Conservation (phyloP, 2,329 filamentous ascomycete species). For the Curvularia spicifera region DNA sequence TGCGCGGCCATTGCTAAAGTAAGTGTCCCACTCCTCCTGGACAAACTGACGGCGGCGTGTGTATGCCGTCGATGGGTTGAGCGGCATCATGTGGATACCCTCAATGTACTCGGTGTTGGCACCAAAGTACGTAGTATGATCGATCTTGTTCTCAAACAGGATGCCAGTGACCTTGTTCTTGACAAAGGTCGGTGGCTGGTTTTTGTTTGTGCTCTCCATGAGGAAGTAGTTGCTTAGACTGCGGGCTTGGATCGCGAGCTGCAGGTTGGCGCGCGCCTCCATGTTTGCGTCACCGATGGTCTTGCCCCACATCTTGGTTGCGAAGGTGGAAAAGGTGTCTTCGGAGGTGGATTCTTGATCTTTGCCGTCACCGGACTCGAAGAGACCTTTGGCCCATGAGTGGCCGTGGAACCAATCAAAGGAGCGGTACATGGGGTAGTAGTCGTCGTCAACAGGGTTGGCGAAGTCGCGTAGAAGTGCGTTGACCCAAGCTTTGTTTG, state of each 20-base stretch:
- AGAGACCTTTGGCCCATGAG: conserved; percentile 88
- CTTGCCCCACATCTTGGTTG: conserved; percentile 91
- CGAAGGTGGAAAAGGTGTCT: conserved; percentile 87
- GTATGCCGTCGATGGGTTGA: conserved; percentile 73
- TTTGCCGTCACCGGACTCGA: conserved; percentile 76
- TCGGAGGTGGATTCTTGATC: conserved; percentile 92
- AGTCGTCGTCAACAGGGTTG: conserved; percentile 72
- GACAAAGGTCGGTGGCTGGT: conserved; percentile 78
- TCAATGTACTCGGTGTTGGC: conserved; percentile 69
- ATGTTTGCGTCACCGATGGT: conserved; percentile 76
- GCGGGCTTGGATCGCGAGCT: conserved; percentile 78
- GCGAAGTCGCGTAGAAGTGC: conserved; percentile 81
- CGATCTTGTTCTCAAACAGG: conserved; percentile 94
- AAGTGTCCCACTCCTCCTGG: conserved; percentile 69
- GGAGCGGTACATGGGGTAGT: conserved; percentile 72
- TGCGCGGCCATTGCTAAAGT: conserved; percentile 73
- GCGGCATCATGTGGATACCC: conserved; percentile 83
- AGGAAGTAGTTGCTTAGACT: conserved; percentile 84
- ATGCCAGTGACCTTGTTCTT: conserved; percentile 77
- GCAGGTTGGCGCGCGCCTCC: conserved; percentile 81
- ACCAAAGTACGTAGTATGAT: conserved; percentile 91
- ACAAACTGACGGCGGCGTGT: conserved; percentile 76
- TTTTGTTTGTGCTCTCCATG: conserved; percentile 72
- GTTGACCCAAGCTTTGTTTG: conserved; percentile 83
- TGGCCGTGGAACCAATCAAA: conserved; percentile 96